Evolutionary conservation across 371 early-diverging fungal species (phyloP), one percentile per base, ranked within the genome.

Genomic region (Blastocladiella emersonii): DNA sequence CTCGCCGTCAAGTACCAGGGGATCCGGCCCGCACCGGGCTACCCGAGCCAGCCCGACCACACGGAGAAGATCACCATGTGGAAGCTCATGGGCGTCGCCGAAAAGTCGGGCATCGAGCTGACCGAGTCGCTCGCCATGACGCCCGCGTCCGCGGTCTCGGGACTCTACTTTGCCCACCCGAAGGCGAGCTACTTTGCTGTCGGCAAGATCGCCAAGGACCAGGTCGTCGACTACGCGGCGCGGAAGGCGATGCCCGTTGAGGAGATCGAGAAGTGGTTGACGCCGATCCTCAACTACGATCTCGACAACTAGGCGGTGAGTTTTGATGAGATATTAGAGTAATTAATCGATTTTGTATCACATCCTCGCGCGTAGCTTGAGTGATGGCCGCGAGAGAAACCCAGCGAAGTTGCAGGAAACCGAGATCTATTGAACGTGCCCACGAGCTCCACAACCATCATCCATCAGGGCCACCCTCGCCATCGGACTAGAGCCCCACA

Each of bases 121-220:
- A 93, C 93, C 7, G 93, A 93, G 67, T 87, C 87, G 21, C 73
- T 91, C 70, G 92, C 92, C 61, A 93, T 93, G 94, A 80, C 82
- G 32, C 94, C 94, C 1, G 91, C 91, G 43, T 88, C 93, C 27
- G 82, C 87, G 27, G 93, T 93, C 21, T 84, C 85, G 51, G 90
- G 84, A 67, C 76, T 85, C 56, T 82, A 74, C 63, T 91, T 91
- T 78, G 86, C 81, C 6, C 81, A 91, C 70, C 80, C 81, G 36
- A 73, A 86, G 60, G 77, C 86, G 63, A 82, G 80, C 65, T 93
- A 93, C 74, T 93, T 93, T 82, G 92, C 93, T 7, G 91, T 92
- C 7, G 94, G 94, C 67, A 93, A 93, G 76, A 82, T 93, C 65
- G 81, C 77, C 55, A 89, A 89, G 74, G 94, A 92, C 65, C 51